phyloP scores from a whole-genome alignment of 352 stramenopile species.

The Phytophthora uliginosa region DNA sequence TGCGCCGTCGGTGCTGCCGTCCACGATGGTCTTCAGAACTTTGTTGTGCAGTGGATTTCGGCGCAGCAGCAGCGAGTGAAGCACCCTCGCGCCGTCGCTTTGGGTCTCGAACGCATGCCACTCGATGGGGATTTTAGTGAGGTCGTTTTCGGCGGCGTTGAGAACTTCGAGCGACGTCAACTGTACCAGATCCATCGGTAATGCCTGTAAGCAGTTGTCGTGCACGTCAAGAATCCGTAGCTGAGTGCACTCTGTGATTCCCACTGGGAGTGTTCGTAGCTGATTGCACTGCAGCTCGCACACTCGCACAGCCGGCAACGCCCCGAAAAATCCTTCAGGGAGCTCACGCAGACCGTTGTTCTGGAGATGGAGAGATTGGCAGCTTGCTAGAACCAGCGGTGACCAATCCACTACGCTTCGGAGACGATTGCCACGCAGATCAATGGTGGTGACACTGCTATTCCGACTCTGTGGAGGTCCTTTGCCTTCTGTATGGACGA shows the following conservation, averaged over 20 bases:
- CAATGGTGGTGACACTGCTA: conserved; percentile 35
- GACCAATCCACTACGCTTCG: conserved; percentile 27
- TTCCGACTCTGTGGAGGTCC: conserved; percentile 13
- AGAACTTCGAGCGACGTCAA: conserved; percentile 48
- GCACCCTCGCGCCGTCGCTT: conserved; percentile 25
- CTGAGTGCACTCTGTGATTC: conserved; percentile 39
- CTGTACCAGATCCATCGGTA: conserved; percentile 38
- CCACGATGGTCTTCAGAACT: conserved; percentile 32
- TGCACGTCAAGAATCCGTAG: conserved; percentile 61
- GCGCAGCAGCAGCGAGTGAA: conserved; percentile 56
- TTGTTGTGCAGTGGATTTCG: conserved; percentile 56
- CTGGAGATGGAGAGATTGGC: conserved; percentile 56
- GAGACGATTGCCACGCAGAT: conserved; percentile 43
- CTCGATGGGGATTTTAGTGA: conserved; percentile 52
- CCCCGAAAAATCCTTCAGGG: conserved; percentile 49
- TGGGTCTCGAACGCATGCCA: conserved; percentile 60
- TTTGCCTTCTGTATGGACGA: conserved; percentile 29
- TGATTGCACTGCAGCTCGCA: conserved; percentile 59
- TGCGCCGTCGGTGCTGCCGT: conserved; percentile 34
- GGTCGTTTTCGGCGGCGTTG: conserved; percentile 59
- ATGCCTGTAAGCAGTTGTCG: conserved; percentile 50
- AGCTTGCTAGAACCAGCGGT: conserved; percentile 35
- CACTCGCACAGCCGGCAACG: conserved; percentile 44
- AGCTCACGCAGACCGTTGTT: conserved; percentile 59
- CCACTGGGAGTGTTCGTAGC: conserved; percentile 41